These are phyloP conservation scores for Plantago lanceolata DNA, from an alignment of 305 asterid species.

Conservation along the genomic window DNA sequence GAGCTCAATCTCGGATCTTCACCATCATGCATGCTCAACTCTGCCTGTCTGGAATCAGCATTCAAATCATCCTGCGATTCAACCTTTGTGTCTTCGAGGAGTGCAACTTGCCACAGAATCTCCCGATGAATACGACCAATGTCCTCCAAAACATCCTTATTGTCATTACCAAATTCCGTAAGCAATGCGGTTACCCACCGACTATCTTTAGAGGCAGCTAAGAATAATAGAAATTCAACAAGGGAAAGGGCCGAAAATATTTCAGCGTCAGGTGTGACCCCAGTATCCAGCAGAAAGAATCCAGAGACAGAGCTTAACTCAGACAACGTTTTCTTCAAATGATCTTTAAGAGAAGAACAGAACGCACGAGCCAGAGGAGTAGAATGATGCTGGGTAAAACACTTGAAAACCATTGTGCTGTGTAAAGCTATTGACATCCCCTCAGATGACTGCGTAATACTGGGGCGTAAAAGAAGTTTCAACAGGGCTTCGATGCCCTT, in stretches of 20 bases:
- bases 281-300: constrained; percentile 76
- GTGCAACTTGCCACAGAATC: constrained; percentile 85
- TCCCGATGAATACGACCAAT: constrained; percentile 81
- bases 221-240: constrained; percentile 78
- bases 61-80: constrained; percentile 52
- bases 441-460: constrained; percentile 90
- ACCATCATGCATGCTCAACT: constrained; percentile 43
- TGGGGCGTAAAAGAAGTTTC: constrained; percentile 78
- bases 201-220: constrained; percentile 88
- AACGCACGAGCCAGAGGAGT: constrained; percentile 88
- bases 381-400: constrained; percentile 93
- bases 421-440: constrained; percentile 97
- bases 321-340: constrained; percentile 58
- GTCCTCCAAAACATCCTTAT: constrained; percentile 81
- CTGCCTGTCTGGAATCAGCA: constrained; percentile 48
- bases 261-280: constrained; percentile 47
- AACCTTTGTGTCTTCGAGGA: constrained; percentile 76
- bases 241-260: constrained; percentile 78
- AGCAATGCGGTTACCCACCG: constrained; percentile 95
- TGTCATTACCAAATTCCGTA: constrained; percentile 76
- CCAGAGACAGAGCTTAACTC: constrained; percentile 57
- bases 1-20: constrained; percentile 81
- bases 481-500: constrained; percentile 87
- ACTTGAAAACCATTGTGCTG: constrained; percentile 95
- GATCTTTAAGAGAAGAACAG: constrained; percentile 68